Conservation (phyloP, 2,329 filamentous ascomycete genomes). For the Erysiphe pulchra region DNA sequence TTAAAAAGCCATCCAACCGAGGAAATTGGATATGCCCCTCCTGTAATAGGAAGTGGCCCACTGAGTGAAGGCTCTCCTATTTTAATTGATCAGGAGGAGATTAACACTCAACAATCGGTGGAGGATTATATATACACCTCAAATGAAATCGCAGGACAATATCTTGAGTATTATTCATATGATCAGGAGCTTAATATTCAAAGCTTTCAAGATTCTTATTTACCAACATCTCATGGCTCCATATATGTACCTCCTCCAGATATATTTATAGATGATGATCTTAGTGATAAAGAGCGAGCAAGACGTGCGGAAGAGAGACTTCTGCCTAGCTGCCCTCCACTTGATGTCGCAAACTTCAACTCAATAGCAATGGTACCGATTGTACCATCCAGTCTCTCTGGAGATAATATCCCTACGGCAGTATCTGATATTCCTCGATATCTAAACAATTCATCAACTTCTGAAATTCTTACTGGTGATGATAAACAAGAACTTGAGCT, state of each 20-base stretch:
- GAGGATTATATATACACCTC: neutral
- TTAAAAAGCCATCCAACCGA: neutral
- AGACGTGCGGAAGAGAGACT: conserved; percentile 53
- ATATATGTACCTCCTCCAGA: conserved; percentile 34
- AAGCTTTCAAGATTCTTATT: conserved; percentile 12
- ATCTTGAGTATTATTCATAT: conserved; percentile 11
- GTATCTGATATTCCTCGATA: neutral
- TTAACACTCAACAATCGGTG: neutral
- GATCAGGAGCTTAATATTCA: conserved; percentile 5
- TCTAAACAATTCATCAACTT: neutral
- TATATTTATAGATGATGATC: conserved; percentile 28
- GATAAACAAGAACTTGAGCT: conserved; percentile 47
- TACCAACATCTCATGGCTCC: conserved; percentile 15
- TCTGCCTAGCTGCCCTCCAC: conserved; percentile 53
- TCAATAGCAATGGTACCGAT: conserved; percentile 9
- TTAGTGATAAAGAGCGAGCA: conserved; percentile 63
- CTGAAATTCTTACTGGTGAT: conserved; percentile 17
- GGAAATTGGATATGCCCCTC: conserved; percentile 4
- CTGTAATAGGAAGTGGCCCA: conserved; percentile 4
- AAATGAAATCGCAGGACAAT: conserved; percentile 8
- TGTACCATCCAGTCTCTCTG: neutral
- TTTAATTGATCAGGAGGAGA: neutral
- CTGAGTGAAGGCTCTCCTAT: conserved; percentile 6
- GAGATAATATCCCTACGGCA: neutral
- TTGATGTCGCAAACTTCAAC: conserved; percentile 19